These are phyloP conservation scores for Blastobotrys attinorum DNA, from an alignment of 805 yeast genomes.

Conservation along the genomic window DNA sequence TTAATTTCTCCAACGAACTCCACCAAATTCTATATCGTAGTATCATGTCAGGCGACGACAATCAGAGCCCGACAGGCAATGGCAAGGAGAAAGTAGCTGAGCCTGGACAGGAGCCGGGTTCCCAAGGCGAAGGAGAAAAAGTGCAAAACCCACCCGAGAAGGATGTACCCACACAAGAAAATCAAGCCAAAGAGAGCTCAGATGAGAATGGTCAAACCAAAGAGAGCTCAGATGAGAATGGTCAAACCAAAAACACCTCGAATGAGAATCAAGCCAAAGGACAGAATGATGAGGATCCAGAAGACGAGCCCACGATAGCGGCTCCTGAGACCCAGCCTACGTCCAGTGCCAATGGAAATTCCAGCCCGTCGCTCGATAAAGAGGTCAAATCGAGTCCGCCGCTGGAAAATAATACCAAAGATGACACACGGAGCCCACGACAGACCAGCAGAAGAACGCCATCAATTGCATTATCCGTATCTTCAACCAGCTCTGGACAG, in stretches of 20 bases:
- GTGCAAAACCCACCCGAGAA: not conserved
- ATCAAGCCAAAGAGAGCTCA: not conserved
- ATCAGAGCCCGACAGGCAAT: too few relatives aligned
- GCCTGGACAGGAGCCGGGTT: not conserved
- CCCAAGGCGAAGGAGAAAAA: not conserved
- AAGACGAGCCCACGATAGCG: too few relatives aligned
- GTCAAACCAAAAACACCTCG: not conserved
- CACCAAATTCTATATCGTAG: too few relatives aligned
- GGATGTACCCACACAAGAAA: too few relatives aligned
- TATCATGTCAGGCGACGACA: too few relatives aligned
- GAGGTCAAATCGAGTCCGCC: not conserved
- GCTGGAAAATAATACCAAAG: not conserved
- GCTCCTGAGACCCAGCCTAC: too few relatives aligned
- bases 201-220: not conserved
- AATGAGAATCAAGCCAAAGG: too few relatives aligned
- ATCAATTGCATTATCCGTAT: conserved; percentile 22
- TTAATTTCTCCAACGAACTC: too few relatives aligned
- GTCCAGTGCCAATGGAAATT: too few relatives aligned
- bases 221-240: not conserved
- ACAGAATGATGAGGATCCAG: too few relatives aligned
- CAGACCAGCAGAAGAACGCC: conserved; percentile 14
- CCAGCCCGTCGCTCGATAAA: not conserved
- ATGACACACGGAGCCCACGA: not conserved
- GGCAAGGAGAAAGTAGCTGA: not conserved
- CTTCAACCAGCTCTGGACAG: conserved; percentile 20